Conservation (phyloP, 2,329 filamentous ascomycete genomes). For the Colletotrichum truncatum region DNA sequence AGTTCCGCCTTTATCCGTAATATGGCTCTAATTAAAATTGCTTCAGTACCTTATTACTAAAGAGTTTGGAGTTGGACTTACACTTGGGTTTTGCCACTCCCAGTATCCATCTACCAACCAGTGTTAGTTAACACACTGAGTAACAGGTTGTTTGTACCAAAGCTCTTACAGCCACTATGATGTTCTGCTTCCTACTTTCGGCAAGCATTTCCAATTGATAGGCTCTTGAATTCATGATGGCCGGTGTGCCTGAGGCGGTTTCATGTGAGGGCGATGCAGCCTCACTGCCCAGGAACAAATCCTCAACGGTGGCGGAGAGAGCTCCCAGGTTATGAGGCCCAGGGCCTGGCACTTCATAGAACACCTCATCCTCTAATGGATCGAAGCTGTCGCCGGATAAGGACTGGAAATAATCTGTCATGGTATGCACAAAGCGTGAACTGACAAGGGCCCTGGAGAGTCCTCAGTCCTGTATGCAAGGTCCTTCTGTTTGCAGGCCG, state of each 20-base stretch:
- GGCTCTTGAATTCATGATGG: conserved; percentile 57
- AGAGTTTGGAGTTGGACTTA: conserved; percentile 48
- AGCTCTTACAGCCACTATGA: conserved; percentile 72
- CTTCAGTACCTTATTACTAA: conserved; percentile 32
- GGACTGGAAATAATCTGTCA: conserved; percentile 3
- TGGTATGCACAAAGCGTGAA: conserved; percentile 1
- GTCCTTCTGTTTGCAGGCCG: background rate
- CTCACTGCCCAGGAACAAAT: conserved; percentile 23
- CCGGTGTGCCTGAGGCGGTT: conserved; percentile 17
- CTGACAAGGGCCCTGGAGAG: background rate
- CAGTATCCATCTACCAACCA: conserved; percentile 75
- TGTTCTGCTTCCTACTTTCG: conserved; percentile 72
- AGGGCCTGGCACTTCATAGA: background rate
- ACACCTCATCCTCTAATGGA: conserved; percentile 3
- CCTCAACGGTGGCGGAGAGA: conserved; percentile 9
- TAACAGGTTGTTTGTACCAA: background rate
- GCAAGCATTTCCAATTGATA: conserved; percentile 84
- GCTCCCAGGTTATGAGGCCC: conserved; percentile 13
- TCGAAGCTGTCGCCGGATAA: conserved; percentile 4
- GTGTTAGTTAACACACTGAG: background rate
- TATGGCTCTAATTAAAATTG: conserved; percentile 60
- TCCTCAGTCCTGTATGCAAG: background rate
- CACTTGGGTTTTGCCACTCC: conserved; percentile 82
- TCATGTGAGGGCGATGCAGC: conserved; percentile 9
- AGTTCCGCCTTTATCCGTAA: conserved; percentile 74